Conservation (phyloP, 495 filamentous ascomycete genomes). For the Penicillium steckii region DNA sequence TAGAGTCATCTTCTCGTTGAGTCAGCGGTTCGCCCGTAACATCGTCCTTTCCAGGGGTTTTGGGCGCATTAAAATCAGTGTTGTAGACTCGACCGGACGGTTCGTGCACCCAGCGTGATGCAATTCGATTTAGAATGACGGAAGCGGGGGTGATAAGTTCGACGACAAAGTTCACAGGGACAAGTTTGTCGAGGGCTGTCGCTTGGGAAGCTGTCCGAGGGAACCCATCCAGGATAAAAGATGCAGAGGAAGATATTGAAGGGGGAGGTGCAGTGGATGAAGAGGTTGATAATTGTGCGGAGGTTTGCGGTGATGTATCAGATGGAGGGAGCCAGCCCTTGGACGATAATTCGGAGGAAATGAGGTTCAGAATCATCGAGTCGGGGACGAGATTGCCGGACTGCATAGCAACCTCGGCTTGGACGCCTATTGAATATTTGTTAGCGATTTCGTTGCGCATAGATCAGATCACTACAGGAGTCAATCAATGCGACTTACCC, state of each 20-base stretch:
- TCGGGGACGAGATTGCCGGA: conserved; percentile 83
- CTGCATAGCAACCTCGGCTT: conserved; percentile 86
- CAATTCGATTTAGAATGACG: conserved; percentile 85
- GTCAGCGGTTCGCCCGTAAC: conserved; percentile 85
- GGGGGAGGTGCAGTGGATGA: conserved; percentile 23
- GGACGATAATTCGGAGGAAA: conserved; percentile 77
- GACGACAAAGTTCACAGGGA: conserved; percentile 91
- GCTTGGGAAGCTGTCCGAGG: conserved; percentile 86
- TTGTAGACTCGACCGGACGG: conserved; percentile 93
- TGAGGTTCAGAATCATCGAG: conserved; percentile 86
- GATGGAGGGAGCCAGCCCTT: conserved; percentile 71
- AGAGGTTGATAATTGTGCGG: conserved; percentile 12
- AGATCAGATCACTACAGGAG: neutral
- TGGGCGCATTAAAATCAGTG: conserved; percentile 83
- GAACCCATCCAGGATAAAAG: conserved; percentile 95
- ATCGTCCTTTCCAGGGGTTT: conserved; percentile 79
- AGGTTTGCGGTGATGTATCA: conserved; percentile 9
- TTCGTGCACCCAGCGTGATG: conserved; percentile 89
- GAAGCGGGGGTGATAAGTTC: conserved; percentile 50
- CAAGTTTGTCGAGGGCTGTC: conserved; percentile 66
- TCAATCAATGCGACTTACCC: conserved; percentile 50
- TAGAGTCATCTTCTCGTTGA: conserved; percentile 78
- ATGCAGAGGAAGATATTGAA: conserved; percentile 71
- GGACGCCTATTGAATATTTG: conserved; percentile 61
- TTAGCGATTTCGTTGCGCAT: neutral